Conservation (phyloP, 371 early-diverging fungal species). For the Zychaea mexicana region DNA sequence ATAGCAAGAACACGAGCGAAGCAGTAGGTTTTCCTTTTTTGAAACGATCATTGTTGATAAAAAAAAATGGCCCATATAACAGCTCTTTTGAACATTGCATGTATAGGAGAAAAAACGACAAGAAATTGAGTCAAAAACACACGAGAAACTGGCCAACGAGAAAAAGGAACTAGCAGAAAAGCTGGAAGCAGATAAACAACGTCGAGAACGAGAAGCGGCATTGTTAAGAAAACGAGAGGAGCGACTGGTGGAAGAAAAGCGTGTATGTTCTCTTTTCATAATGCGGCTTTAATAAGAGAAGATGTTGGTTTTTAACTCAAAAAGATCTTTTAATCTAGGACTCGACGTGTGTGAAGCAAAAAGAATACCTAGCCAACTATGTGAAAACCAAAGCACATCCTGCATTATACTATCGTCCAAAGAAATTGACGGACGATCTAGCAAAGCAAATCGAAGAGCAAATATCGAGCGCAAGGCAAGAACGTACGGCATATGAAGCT, state of each 20-base stretch:
- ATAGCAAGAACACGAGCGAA: slow-evolving; percentile 39
- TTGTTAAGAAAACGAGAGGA: slow-evolving; percentile 20
- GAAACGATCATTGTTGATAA: not conserved
- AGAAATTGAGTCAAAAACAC: slow-evolving; percentile 50
- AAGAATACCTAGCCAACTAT: slow-evolving; percentile 36
- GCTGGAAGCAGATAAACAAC: slow-evolving; percentile 43
- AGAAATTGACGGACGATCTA: slow-evolving; percentile 36
- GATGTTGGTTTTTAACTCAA: not conserved
- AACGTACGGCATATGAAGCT: slow-evolving; percentile 25
- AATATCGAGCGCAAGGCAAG: slow-evolving; percentile 22
- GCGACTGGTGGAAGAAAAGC: slow-evolving; percentile 34
- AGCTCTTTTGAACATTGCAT: too few relatives aligned
- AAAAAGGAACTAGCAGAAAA: slow-evolving; percentile 46
- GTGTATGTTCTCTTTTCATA: too few relatives aligned
- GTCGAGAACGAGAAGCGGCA: slow-evolving; percentile 31
- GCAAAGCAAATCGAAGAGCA: slow-evolving; percentile 24
- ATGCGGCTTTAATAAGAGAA: too few relatives aligned
- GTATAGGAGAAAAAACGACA: slow-evolving; percentile 54
- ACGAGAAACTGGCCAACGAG: slow-evolving; percentile 49
- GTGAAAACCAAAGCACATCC: slow-evolving; percentile 50
- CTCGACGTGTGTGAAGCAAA: slow-evolving; percentile 18
- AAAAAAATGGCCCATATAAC: too few relatives aligned
- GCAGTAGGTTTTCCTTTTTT: slow-evolving; percentile 34
- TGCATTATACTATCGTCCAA: slow-evolving; percentile 52
- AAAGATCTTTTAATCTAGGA: slow-evolving; percentile 23